A percentile compares a stretch with the other conserved stretches of the same genome.
Conservation (phyloP, 352 stramenopile species). For the Thalassiosira sp. region DNA sequence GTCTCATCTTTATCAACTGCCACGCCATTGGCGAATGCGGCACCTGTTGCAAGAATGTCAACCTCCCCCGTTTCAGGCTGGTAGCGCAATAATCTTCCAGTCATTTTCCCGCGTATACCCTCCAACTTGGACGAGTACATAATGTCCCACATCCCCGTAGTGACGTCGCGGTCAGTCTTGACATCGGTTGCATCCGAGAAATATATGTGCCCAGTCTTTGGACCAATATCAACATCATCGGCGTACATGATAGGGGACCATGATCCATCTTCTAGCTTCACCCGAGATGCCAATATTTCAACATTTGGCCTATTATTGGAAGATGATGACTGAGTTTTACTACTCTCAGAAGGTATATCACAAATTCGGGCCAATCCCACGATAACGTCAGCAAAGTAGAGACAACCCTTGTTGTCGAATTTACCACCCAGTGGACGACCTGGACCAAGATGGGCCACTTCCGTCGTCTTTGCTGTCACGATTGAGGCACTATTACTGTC, state of each 20-base stretch:
- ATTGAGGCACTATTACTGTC: neutral
- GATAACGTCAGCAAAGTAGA: conserved; percentile 69
- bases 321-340: too few relatives aligned
- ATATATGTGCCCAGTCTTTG: conserved; percentile 66
- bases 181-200: conserved; percentile 71
- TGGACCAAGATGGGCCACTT: conserved; percentile 54
- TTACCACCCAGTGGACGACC: conserved; percentile 59
- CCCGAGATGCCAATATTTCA: conserved; percentile 58
- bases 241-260: conserved; percentile 54
- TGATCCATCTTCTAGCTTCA: conserved; percentile 48
- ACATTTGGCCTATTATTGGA: conserved; percentile 42
- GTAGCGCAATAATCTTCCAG: conserved; percentile 54
- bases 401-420: conserved; percentile 55
- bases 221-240: conserved; percentile 65
- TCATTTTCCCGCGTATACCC: conserved; percentile 42
- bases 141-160: conserved; percentile 50
- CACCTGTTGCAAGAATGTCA: conserved; percentile 46
- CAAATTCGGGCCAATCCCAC: conserved; percentile 61
- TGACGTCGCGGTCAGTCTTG: conserved; percentile 29
- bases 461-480: conserved; percentile 37
- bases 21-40: conserved; percentile 72
- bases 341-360: too few relatives aligned
- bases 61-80: conserved; percentile 62
- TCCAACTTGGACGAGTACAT: conserved; percentile 70
- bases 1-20: conserved; percentile 61